Conservation (phyloP, 192 early-diverging fungal species). For the Podila verticillata region DNA sequence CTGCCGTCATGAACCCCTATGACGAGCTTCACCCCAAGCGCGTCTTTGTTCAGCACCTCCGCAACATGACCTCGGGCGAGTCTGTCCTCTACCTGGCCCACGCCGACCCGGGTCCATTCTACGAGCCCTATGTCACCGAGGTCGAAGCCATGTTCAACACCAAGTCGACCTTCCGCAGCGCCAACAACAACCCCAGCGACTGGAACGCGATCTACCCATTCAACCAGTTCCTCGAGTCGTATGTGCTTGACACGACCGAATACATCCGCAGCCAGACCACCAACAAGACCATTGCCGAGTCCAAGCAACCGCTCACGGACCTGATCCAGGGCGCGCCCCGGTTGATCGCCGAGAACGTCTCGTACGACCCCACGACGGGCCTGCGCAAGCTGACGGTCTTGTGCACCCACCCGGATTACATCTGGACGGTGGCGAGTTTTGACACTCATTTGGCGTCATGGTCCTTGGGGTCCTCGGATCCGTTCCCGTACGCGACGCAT, state of each 20-base stretch:
- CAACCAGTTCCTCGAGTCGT: conserved; percentile 65
- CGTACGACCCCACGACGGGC: conserved; percentile 60
- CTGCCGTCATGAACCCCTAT: conserved; percentile 57
- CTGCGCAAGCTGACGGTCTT: conserved; percentile 58
- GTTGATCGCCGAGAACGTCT: conserved; percentile 54
- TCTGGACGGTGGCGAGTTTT: conserved; percentile 75
- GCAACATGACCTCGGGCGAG: conserved; percentile 69
- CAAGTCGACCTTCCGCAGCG: conserved; percentile 35
- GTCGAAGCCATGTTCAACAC: conserved; percentile 56
- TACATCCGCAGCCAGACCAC: conserved; percentile 26
- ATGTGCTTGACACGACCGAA: conserved; percentile 45
- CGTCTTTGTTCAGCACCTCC: conserved; percentile 65
- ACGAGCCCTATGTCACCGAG: conserved; percentile 50
- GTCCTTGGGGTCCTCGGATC: conserved; percentile 60
- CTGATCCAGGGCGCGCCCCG: conserved; percentile 44
- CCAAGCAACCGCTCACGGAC: conserved; percentile 16
- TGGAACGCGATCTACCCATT: conserved; percentile 76
- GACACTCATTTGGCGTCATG: conserved; percentile 67
- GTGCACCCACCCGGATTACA: conserved; percentile 57
- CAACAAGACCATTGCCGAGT: conserved; percentile 41
- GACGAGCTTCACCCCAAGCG: conserved; percentile 74
- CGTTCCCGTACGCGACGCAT: conserved; percentile 44
- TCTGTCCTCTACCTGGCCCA: conserved; percentile 66
- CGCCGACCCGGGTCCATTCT: conserved; percentile 67
- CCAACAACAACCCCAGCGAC: conserved; percentile 53